A percentile compares a stretch with the other conserved stretches of the same genome.
phyloP scores from a whole-genome alignment of 805 yeast genomes.

The Lipomyces yamadae region DNA sequence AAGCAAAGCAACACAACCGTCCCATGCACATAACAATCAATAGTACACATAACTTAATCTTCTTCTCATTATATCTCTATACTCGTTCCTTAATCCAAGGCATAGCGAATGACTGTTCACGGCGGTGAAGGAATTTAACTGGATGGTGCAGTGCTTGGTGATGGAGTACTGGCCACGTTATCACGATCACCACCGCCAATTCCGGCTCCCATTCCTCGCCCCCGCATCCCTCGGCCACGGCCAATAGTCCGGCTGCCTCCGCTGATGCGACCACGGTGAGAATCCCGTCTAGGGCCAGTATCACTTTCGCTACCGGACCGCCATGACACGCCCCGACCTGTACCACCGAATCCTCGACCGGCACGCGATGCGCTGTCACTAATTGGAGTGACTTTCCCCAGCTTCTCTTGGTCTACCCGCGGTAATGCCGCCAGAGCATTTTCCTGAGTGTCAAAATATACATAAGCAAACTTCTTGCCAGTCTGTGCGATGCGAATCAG shows the following conservation, averaged over 20 bases:
- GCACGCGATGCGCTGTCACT: constrained; percentile 16
- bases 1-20: background rate
- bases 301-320: constrained; percentile 11
- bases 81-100: background rate
- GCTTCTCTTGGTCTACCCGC: constrained; percentile 24
- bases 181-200: constrained; percentile 12
- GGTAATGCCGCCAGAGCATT: constrained; percentile 32
- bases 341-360: constrained; percentile 5
- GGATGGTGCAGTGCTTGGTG: background rate
- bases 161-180: background rate
- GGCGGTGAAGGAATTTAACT: background rate
- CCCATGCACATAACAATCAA: constrained; percentile 1
- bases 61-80: background rate
- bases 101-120: constrained; percentile 1
- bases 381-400: constrained; percentile 30
- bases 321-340: constrained; percentile 6
- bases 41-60: background rate
- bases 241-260: constrained; percentile 27
- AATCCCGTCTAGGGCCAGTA: constrained; percentile 4
- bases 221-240: constrained; percentile 15
- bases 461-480: constrained; percentile 47
- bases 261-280: constrained; percentile 11
- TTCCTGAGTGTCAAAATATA: constrained; percentile 47
- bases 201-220: background rate
- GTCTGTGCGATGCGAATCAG: constrained; percentile 40